Evolutionary conservation across 441 rosid genomes (phyloP), one percentile per base, ranked within the genome.

Genomic region (Rhodomyrtus psidioides): DNA sequence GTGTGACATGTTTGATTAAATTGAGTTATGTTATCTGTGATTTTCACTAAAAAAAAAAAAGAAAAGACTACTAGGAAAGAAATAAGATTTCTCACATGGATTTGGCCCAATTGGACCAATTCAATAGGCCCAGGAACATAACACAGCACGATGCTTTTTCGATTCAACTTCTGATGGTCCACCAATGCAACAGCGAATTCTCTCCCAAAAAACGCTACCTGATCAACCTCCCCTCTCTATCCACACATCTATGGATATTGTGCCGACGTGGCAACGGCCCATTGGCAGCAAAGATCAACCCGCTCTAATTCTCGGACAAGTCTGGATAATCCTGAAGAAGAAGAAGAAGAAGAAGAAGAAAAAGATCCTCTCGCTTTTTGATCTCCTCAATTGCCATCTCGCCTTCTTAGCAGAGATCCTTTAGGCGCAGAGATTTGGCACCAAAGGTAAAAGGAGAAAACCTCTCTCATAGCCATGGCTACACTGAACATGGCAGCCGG

Each of bases 401-500:
- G 34, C 28, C 83, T n/a, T 4, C 83, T n/a, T 4, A 7, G 16
- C 83, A 51, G 39, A 27, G 26, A 5, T 46, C 17, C 55, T 54
- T 30, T 7, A 27, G 57, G 57, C 26, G 16, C 27, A 10, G 39
- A 53, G 8, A 53, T n/a, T 49, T 10, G 55, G 55, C 26, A 7
- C 49, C 14, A 17, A 54, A 30, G 21, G 46, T n/a, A 19, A 55
- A 26, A 55, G 21, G 83, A 34, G 55, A 34, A 82, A 21, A 21
- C 59, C 84, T 60, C 49, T 46, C 34, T 34, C 34, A 34, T 34
- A 34, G 34, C 4, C 27, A 86, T 86, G 88, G 88, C 85, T 83
- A 82, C 88, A 24, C 46, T 86, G 58, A 86, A 75, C 88, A 74
- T 86, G 88, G 88, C 53, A 2, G 53, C 81, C 28, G 15, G 75